Evolutionary conservation across 352 stramenopile genomes (phyloP).

Genomic region (Aphanomyces euteiches): DNA sequence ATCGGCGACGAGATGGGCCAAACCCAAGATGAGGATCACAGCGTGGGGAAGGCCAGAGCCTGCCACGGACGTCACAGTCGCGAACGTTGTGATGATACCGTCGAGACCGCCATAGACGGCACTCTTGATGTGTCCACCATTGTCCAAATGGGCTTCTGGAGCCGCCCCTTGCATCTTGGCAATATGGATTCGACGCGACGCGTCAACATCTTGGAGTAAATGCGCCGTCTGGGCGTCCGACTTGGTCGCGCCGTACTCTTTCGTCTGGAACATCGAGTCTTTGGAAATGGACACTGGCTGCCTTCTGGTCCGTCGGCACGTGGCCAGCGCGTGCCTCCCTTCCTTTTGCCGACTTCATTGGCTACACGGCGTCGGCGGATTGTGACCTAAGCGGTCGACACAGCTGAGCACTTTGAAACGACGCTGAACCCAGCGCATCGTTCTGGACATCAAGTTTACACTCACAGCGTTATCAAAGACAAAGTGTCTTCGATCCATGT

Average conservation of each 20-base stretch:
- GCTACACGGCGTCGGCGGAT: no score
- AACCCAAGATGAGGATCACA: slow-evolving; percentile 93
- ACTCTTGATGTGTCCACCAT: slow-evolving; percentile 79
- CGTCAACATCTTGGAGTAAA: slow-evolving; percentile 9
- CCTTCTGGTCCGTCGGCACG: not conserved
- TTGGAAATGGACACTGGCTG: not conserved
- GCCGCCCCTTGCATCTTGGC: slow-evolving; percentile 41
- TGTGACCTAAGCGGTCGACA: no score
- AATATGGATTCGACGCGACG: slow-evolving; percentile 17
- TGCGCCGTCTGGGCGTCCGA: slow-evolving; percentile 13
- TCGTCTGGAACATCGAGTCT: slow-evolving; percentile 3
- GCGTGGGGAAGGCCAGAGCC: slow-evolving; percentile 82
- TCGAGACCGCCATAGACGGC: slow-evolving; percentile 94
- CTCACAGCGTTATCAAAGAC: no score
- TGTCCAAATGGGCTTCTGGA: slow-evolving; percentile 65
- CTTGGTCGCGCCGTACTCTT: slow-evolving; percentile 17
- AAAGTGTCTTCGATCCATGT: no score
- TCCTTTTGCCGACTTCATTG: no score
- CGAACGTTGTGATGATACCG: slow-evolving; percentile 95
- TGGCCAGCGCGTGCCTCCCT: not conserved
- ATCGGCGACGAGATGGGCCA: slow-evolving; percentile 94
- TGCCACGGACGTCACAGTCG: slow-evolving; percentile 92
- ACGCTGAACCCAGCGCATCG: no score
- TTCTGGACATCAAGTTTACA: no score
- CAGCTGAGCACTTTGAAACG: no score